Base-by-base conservation (phyloP, 768 basidiomycete genomes). In the Lactarius evosmus region DNA sequence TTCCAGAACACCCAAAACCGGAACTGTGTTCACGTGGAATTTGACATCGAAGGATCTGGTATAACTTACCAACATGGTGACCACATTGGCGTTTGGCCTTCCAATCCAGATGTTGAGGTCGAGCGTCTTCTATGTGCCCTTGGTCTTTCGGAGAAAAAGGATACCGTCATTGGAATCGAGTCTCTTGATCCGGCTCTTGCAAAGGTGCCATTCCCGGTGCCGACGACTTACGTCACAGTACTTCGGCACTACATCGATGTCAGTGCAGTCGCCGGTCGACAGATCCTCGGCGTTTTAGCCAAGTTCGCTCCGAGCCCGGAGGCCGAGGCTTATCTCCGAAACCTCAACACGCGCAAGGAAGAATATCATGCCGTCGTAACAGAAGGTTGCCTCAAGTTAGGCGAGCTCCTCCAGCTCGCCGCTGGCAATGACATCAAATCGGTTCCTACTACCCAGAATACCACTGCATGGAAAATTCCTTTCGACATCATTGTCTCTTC, bases 1-100 rank as follows among this genome's bases (percentile, higher is more conserved):
- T 98, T 99, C 80, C 75, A 83, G 55, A 72, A 77, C n/a, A 78
- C 78, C 44, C 80, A 79, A 7, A 88, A 89, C 66, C 85, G 97
- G 52, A 97, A 95, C 75, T 98, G 97, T 72, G 87, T 98, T 22
- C 95, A 97, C 72, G 80, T 95, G 71, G 97, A 98, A 73, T 87
- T 99, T 71, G 86, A 87, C 76, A 94, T 91, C 33, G 93, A 95
- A 76, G 93, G 92, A 19, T 95, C 95, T 49, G 95, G 95, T 41
- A 92, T 98, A 71, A 93, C 89, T n/a, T 99, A 99, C 75, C 96
- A 98, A 74, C 95, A 98, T 64, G 97, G 97, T 59, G 97, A 99
- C 74, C 97, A 99, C 72, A 87, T 97, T 68, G 97, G 94, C 63
- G 84, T 99, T 58, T 99, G 96, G 96, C 96, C 97, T 14, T 85